Evolutionary conservation across 495 filamentous ascomycete species (phyloP).

Genomic region (Cairneyella variabilis): DNA sequence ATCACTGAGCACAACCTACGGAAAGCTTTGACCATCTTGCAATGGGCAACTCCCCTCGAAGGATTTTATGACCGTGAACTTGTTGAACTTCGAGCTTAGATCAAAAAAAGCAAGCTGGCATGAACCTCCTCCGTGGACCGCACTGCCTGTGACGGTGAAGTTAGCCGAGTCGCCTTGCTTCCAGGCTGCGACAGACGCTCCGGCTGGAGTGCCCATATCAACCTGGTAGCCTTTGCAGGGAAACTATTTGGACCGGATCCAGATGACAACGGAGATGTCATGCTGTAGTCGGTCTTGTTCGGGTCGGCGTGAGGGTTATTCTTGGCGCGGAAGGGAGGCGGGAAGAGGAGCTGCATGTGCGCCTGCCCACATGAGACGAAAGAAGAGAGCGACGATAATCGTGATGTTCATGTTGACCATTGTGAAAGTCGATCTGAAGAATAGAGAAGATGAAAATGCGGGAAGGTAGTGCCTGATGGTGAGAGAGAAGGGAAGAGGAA

Average conservation of each 20-base stretch:
- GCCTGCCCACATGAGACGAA: too few species aligned
- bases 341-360: background rate
- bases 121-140: conserved; percentile 57
- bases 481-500: too few species aligned
- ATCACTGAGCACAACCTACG: background rate
- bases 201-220: conserved; percentile 8
- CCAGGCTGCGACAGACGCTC: conserved; percentile 42
- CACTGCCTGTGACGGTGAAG: conserved; percentile 53
- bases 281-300: background rate
- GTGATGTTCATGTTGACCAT: too few species aligned
- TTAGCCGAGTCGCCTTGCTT: conserved; percentile 52
- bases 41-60: background rate
- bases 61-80: background rate
- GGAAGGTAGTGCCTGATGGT: too few species aligned
- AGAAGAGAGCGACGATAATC: too few species aligned
- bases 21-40: background rate
- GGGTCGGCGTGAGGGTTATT: background rate
- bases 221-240: background rate
- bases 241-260: background rate
- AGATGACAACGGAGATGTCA: background rate
- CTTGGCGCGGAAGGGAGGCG: background rate
- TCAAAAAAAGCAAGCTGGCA: conserved; percentile 63
- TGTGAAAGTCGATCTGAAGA: too few species aligned
- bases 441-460: too few species aligned
- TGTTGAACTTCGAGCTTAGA: conserved; percentile 16